Evolutionary conservation across 176 grass and related monocot species (phyloP), one percentile per base, ranked within the genome.

Genomic region (Avena atlantica): DNA sequence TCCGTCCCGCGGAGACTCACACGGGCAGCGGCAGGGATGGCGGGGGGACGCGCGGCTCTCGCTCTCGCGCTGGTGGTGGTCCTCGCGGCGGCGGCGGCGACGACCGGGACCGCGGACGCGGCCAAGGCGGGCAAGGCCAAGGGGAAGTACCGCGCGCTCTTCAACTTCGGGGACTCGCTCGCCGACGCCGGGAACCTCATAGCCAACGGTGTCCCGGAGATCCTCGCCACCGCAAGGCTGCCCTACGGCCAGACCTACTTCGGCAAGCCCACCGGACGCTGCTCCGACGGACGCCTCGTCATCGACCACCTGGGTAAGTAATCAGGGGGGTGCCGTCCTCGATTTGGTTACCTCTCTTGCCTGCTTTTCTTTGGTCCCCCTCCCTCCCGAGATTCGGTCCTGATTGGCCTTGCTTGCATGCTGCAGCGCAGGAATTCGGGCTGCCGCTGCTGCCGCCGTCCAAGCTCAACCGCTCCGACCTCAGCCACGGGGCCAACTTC

Each of bases 131-230:
- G 57, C 19, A 40, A 57, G 59, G 78, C 79, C n/a, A 91, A 79
- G 19, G 80, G 93, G 27, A 88, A 25, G 57, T 97, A 97, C 86
- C 17, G 86, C 21, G 95, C 95, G 23, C 86, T 97, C 16, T 97
- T 97, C 83, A 97, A 92, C 86, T 97, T 97, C 27, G 95, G 95
- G 68, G 95, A 97, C 79, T 97, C 92, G 64, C 92, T 94, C 10
- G 90, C 95, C 47, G 95, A 97, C 82, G 86, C 88, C 8, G 95
- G 95, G 13, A 97, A 97, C 81, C 95, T 94, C 42, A 76, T 93
- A 13, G 88, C 86, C 27, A 87, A 91, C 82, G 92, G 92, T 66
- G 83, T 73, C 20, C 20, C 36, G 47, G 74, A 66, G 84, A 86
- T 19, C 37, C 92, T 97, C 66, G 82, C 92, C 90, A 97, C 95